Conservation (phyloP, 169 alveolate species). For the Babesia bigemina region DNA sequence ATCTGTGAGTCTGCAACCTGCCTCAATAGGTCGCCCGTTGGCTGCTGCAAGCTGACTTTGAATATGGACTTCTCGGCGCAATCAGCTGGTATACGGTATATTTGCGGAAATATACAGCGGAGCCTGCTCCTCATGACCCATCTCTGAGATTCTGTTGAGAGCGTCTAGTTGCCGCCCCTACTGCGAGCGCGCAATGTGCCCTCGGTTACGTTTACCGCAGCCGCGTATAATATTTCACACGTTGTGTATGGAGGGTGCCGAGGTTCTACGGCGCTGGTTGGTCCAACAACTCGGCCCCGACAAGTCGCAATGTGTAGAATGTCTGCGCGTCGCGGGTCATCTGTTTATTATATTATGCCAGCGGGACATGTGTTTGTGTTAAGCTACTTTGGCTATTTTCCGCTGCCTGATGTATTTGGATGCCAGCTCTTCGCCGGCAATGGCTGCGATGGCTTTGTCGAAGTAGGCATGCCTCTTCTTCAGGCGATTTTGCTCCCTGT, state of each 20-base stretch:
- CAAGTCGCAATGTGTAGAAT: conserved; percentile 13
- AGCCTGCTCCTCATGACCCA: conserved; percentile 17
- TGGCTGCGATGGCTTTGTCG: conserved; percentile 81
- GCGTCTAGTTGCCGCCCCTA: not conserved
- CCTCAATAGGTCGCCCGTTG: conserved; percentile 31
- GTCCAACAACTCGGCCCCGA: conserved; percentile 15
- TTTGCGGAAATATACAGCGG: conserved; percentile 47
- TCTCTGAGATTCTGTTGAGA: not conserved
- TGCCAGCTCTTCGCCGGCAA: conserved; percentile 85
- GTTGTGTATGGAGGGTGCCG: not conserved
- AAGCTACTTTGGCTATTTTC: conserved; percentile 68
- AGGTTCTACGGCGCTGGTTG: not conserved
- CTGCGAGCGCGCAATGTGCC: not conserved
- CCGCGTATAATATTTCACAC: not conserved
- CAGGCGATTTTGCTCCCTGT: conserved; percentile 70
- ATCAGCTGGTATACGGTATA: conserved; percentile 39
- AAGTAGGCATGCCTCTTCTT: conserved; percentile 76
- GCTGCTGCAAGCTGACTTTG: conserved; percentile 11
- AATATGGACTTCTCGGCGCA: conserved; percentile 37
- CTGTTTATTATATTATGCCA: not conserved
- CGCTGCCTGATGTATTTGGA: conserved; percentile 82
- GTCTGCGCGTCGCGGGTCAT: no score
- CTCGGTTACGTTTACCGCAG: not conserved
- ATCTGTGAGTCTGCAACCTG: conserved; percentile 51
- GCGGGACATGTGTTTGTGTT: not conserved